Base-by-base conservation (phyloP, 495 filamentous ascomycete genomes). In the Rusavskia elegans region DNA sequence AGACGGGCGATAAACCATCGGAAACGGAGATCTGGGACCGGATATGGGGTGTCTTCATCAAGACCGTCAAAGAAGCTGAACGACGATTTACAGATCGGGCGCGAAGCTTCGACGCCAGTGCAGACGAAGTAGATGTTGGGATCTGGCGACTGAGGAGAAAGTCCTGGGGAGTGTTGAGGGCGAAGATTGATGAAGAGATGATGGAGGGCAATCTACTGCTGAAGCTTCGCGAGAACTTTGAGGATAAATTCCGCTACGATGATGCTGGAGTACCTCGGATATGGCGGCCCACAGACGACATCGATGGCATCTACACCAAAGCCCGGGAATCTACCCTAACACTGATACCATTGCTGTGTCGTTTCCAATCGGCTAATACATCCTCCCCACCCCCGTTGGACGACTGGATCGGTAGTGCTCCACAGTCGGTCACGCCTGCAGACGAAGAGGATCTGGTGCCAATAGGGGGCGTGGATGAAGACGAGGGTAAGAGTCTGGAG, bases 161-260 rank as follows among this genome's bases (percentile, higher is more conserved):
- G 71, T 89, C 85, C 35, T 98, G 93, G 93, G 84, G 81, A 25
- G 90, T 89, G 8, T 70, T 98, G 51, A 76, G 84, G 30, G 81
- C 85, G 41, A 94, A 86, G 69, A 86, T 98, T 57, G 93, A 96
- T 20, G 92, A 98, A 64, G 92, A 98, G 65, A 87, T 97, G 65
- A 90, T 89, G 76, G 92, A 97, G 66, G 89, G 90, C 53, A 98
- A 97, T 63, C 76, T 98, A 49, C 69, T 98, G 8, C 76, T 98
- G 53, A 98, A 98, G 66, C 77, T 98, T 29, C 82, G 92, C 7
- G 92, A 98, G 68, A 97, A 96, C 66, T 98, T 98, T 57, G 92
- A 98, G 61, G 92, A 98, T 68, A 95, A 93, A 63, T 98, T 98
- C 76, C 85, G 92, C 52, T 98, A 98, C 59, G 93, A 98, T 56